A percentile compares a stretch with the other conserved stretches of the same genome.
Evolutionary conservation across 768 basidiomycete genomes (phyloP).

Genomic region (Collybia mongolica): DNA sequence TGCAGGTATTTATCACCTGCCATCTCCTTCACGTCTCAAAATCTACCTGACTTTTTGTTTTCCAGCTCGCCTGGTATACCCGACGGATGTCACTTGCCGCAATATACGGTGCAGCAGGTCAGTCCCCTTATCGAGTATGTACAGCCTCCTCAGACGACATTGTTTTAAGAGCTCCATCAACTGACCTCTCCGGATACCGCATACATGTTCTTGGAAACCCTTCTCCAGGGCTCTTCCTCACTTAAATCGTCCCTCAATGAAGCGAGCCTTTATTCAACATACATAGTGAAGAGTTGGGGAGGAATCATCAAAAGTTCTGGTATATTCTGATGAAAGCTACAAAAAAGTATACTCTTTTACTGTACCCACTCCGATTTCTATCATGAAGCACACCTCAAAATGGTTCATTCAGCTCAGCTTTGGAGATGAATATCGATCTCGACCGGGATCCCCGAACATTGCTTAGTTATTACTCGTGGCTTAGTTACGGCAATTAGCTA

Average conservation of each 20-base stretch:
- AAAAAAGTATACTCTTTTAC: too few species aligned
- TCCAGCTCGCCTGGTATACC: slow-evolving; percentile 72
- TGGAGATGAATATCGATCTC: too few species aligned
- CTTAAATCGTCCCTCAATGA: slow-evolving; percentile 52
- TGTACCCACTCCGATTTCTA: too few species aligned
- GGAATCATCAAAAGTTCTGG: slow-evolving; percentile 73
- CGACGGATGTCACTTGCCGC: slow-evolving; percentile 62
- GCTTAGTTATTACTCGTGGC: too few species aligned
- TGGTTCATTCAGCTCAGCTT: too few species aligned
- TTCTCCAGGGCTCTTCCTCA: slow-evolving; percentile 49
- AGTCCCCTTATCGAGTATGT: slow-evolving; percentile 5
- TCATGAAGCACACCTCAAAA: too few species aligned
- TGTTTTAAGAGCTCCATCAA: slow-evolving; percentile 68
- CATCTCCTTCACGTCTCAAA: background rate
- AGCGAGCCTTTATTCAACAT: slow-evolving; percentile 52
- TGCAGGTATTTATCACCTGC: slow-evolving; percentile 47
- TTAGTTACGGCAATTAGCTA: too few species aligned
- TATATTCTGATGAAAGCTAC: slow-evolving; percentile 29
- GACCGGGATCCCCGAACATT: too few species aligned
- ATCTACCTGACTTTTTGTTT: slow-evolving; percentile 1
- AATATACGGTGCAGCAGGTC: slow-evolving; percentile 73
- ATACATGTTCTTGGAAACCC: slow-evolving; percentile 59
- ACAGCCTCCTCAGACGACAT: background rate
- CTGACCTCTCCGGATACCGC: slow-evolving; percentile 74
- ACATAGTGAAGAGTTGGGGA: slow-evolving; percentile 67